Conservation (phyloP, 225 moss, liverwort and hornwort genomes). For the Bryoerythrophyllum caledonicum region DNA sequence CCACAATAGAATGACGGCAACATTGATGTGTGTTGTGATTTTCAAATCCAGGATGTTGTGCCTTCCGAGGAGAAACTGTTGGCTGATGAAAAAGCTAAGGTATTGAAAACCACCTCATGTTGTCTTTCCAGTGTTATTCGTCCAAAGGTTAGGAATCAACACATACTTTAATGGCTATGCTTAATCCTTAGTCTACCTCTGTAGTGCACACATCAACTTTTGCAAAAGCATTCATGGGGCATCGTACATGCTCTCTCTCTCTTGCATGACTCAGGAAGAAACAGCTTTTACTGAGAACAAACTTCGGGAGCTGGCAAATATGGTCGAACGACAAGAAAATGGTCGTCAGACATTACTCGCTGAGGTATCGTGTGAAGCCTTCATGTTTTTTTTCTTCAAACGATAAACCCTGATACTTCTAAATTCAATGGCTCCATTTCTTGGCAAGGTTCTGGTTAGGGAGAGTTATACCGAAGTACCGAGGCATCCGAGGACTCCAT, state of each 20-base stretch:
- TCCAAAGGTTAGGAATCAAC: neutral
- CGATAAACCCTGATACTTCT: neutral
- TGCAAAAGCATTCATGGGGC: neutral
- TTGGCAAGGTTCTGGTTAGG: constrained; percentile 5
- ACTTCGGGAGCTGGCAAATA: constrained; percentile 83
- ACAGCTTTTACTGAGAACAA: constrained; percentile 62
- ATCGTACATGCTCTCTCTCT: constrained; percentile 13
- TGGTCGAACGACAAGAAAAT: constrained; percentile 88
- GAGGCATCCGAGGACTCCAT: neutral
- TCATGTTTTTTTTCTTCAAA: neutral
- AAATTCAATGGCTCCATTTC: neutral
- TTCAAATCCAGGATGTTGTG: constrained; percentile 30
- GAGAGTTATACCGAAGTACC: neutral
- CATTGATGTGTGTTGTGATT: constrained; percentile 22
- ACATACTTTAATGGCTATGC: neutral
- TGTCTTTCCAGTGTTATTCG: constrained; percentile 5
- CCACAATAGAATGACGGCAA: neutral
- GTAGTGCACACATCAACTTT: constrained; percentile 11
- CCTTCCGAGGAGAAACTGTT: constrained; percentile 22
- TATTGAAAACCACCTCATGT: constrained; percentile 14
- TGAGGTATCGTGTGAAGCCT: constrained; percentile 53
- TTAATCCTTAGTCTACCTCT: constrained; percentile 12
- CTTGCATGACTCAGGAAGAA: constrained; percentile 47
- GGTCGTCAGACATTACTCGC: constrained; percentile 85
- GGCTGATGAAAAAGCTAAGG: constrained; percentile 42